These are phyloP conservation scores for Allantophomopsis cytisporea DNA, from an alignment of 2,329 filamentous ascomycete species.

Conservation along the genomic window DNA sequence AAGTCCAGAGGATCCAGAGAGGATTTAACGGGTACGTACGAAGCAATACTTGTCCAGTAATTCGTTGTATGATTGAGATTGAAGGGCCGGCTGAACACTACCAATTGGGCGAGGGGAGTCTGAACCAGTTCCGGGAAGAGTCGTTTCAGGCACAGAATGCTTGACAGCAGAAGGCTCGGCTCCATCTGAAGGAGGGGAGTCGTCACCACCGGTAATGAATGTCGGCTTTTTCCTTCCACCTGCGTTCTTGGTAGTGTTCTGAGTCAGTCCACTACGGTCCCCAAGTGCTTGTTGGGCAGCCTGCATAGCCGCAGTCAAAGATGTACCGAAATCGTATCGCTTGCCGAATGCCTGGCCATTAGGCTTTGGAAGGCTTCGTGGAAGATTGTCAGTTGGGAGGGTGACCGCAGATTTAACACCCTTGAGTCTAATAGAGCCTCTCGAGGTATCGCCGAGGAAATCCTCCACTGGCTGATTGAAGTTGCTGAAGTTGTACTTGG, in stretches of 20 bases:
- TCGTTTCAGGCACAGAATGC: not conserved
- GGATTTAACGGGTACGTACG: constrained; percentile 58
- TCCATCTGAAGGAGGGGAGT: constrained; percentile 1
- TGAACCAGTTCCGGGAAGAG: constrained; percentile 20
- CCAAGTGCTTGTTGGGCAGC: constrained; percentile 52
- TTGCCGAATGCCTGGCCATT: constrained; percentile 72
- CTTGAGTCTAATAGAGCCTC: constrained; percentile 54
- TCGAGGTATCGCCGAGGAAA: constrained; percentile 45
- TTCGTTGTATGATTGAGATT: constrained; percentile 88
- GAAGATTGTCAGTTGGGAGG: constrained; percentile 27
- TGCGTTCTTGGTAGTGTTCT: constrained; percentile 16
- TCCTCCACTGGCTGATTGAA: constrained; percentile 47
- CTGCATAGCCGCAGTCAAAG: constrained; percentile 69
- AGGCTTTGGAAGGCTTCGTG: constrained; percentile 30
- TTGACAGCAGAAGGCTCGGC: no score
- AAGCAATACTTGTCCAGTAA: constrained; percentile 99
- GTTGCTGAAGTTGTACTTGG: constrained; percentile 28
- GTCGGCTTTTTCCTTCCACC: constrained; percentile 5
- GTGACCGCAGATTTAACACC: constrained; percentile 47
- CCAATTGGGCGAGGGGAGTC: constrained; percentile 36
- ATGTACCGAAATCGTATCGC: constrained; percentile 93
- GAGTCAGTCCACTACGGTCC: constrained; percentile 40
- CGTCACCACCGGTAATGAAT: constrained; percentile 5
- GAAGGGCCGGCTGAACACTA: constrained; percentile 53
- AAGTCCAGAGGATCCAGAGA: constrained; percentile 11